Base-by-base conservation (phyloP, 2,329 filamentous ascomycete genomes). In the Geosmithia putterillii region DNA sequence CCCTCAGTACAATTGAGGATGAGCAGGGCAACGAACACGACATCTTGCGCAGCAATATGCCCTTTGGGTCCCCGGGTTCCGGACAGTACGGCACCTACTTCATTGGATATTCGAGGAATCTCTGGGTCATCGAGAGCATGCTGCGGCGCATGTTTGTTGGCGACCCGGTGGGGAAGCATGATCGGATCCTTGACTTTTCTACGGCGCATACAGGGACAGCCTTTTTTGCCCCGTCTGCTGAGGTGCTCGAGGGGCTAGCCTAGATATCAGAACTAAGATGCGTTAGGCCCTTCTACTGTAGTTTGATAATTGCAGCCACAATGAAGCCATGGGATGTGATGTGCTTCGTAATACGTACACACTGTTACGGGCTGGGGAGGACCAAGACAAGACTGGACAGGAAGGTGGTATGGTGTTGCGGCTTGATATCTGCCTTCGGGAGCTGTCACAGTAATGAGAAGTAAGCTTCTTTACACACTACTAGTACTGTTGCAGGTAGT, bases 121-220 rank as follows among this genome's bases (percentile, higher is more conserved):
- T 77, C 9, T 78, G 72, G 72, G 73, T 77, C 0, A 66, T 72
- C 42, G 74, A 78, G 57, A 65, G 64, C 53, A 79, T 77, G 74
- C 50, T 77, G 50, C 58, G 74, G 48, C 61, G 69, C 3, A 77
- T 77, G 73, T 77, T 77, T 52, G 47, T 75, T 9, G 74, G 74
- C 0, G 51, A 67, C 42, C 74, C 73, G 2, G 63, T 65, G 0
- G 74, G 74, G 0, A 47, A 70, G 46, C 71, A 79, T 55, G 74
- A 79, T 57, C 63, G 65, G 0, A 61, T 78, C 7, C 57, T 79
- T 35, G 69, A 78, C 50, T 77, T 66, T 50, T 77, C 74, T 1
- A 69, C 41, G 28, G 57, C 74, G 2, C 42, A 72, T 43, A 77
- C 73, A 0, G 74, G 74, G 0, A 60, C 61, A 1, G 69, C 66